Conservation (phyloP, 2,329 filamentous ascomycete genomes). For the Colletotrichum sp. region DNA sequence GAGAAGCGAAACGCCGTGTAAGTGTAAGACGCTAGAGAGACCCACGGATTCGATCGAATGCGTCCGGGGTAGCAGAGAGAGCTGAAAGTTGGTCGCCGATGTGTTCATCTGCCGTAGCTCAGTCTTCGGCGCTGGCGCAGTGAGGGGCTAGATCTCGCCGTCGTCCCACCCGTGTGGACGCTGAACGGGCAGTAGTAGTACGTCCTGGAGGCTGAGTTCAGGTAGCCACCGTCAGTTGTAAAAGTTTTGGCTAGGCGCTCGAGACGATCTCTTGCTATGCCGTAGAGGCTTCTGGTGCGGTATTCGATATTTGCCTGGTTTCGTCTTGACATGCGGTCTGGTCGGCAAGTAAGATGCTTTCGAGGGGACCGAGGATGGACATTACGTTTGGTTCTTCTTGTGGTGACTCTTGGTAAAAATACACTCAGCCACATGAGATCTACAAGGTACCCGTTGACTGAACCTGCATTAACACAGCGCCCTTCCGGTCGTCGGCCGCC, state of each 20-base stretch:
- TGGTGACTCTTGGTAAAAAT: neutral
- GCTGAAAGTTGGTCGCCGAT: neutral
- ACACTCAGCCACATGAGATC: neutral
- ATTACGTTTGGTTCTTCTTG: neutral
- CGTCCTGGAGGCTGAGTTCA: fast-evolving
- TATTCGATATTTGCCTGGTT: neutral
- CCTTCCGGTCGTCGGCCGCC: neutral
- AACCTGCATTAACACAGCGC: neutral
- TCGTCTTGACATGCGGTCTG: neutral
- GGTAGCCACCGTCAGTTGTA: neutral
- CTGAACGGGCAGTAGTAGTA: neutral
- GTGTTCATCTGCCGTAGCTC: neutral
- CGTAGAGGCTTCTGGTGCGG: neutral
- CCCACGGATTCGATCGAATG: neutral
- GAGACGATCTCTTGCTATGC: neutral
- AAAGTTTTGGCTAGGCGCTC: neutral
- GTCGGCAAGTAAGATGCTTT: neutral
- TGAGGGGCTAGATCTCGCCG: neutral
- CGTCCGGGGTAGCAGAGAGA: neutral
- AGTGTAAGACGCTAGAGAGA: neutral
- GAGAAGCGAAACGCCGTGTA: neutral
- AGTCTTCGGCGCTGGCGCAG: neutral
- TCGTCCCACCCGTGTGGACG: neutral
- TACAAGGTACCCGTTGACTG: neutral
- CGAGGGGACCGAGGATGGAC: fast-evolving